These are phyloP conservation scores for Coemansia reversa DNA, from an alignment of 192 early-diverging fungal species.

Conservation along the genomic window DNA sequence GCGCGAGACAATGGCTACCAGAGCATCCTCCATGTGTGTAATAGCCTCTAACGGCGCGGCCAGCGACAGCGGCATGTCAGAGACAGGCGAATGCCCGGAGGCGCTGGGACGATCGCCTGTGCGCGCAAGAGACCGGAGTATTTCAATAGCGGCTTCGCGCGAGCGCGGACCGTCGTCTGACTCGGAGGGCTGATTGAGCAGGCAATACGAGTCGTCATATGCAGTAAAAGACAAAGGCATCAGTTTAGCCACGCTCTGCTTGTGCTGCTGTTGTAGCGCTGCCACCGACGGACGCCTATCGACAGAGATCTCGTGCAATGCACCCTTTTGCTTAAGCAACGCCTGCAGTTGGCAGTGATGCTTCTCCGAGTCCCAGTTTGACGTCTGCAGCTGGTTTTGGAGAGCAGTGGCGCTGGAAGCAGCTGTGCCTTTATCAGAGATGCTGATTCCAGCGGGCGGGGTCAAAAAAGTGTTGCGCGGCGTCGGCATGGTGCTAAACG, in stretches of 20 bases:
- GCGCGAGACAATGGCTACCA: slow-evolving; percentile 34
- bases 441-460: slow-evolving; percentile 46
- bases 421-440: slow-evolving; percentile 19
- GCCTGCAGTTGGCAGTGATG: slow-evolving; percentile 42
- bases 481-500: slow-evolving; percentile 52
- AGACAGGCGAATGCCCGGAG: not conserved
- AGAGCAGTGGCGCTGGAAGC: not conserved
- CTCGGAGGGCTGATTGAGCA: slow-evolving; percentile 21
- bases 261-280: not conserved
- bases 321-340: slow-evolving; percentile 36
- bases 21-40: slow-evolving; percentile 36
- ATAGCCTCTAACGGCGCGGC: slow-evolving; percentile 36
- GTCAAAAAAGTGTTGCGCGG: slow-evolving; percentile 51
- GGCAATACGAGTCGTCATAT: slow-evolving; percentile 49
- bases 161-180: slow-evolving; percentile 20
- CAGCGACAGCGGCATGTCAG: slow-evolving; percentile 31
- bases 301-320: not conserved
- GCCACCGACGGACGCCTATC: not conserved
- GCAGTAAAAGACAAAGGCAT: slow-evolving; percentile 4
- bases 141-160: slow-evolving; percentile 31
- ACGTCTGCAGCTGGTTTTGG: slow-evolving; percentile 1
- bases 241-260: not conserved
- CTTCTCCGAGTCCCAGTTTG: slow-evolving; percentile 39
- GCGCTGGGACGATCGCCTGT: slow-evolving; percentile 3
- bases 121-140: slow-evolving; percentile 33